Conservation (phyloP, 768 basidiomycete genomes). For the Pleurotus cornucopiae region DNA sequence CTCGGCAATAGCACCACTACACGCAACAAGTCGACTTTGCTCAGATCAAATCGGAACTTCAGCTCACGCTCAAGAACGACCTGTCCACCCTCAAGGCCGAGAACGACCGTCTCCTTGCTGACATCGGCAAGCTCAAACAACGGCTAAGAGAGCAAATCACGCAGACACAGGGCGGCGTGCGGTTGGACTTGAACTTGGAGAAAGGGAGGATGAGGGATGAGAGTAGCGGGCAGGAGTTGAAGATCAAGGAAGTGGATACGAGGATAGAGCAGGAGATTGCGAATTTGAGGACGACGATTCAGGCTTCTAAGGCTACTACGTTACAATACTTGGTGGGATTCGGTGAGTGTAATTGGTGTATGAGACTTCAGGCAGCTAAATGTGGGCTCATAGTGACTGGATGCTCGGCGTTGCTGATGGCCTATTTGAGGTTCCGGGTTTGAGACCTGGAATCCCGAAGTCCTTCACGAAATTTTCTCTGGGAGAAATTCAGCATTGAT, state of each 20-base stretch:
- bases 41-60: slow-evolving; percentile 92
- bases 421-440: slow-evolving; percentile 72
- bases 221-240: slow-evolving; percentile 84
- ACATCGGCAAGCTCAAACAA: slow-evolving; percentile 94
- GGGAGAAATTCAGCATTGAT: no score
- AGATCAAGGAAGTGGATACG: slow-evolving; percentile 97
- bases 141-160: slow-evolving; percentile 88
- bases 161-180: slow-evolving; percentile 87
- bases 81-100: slow-evolving; percentile 93
- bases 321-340: slow-evolving; percentile 86
- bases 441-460: slow-evolving; percentile 11
- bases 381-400: slow-evolving; percentile 61
- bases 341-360: slow-evolving; percentile 41
- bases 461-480: no score
- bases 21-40: slow-evolving; percentile 97
- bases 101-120: slow-evolving; percentile 87
- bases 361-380: slow-evolving; percentile 6
- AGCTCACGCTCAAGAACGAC: slow-evolving; percentile 96
- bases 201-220: slow-evolving; percentile 96
- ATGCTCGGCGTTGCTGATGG: slow-evolving; percentile 83
- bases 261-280: slow-evolving; percentile 96
- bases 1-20: slow-evolving; percentile 66
- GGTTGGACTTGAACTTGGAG: slow-evolving; percentile 93
- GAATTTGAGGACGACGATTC: slow-evolving; percentile 74
- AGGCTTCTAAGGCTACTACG: slow-evolving; percentile 85